These are phyloP conservation scores for Kwoniella sp. DNA, from an alignment of 768 basidiomycete genomes.

Conservation along the genomic window DNA sequence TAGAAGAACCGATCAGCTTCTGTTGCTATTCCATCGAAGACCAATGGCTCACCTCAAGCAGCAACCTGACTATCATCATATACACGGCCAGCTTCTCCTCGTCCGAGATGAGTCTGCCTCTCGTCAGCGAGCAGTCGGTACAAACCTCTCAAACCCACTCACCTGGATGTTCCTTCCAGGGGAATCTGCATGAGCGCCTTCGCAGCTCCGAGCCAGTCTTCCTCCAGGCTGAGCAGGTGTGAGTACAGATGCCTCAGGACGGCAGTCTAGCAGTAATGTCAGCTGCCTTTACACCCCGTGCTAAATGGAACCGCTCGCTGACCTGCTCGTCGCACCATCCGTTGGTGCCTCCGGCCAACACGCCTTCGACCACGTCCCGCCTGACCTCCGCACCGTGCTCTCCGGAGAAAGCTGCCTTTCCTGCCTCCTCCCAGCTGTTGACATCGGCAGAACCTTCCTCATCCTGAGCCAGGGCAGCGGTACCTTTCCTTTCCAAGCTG, in stretches of 20 bases:
- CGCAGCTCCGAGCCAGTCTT: conserved; percentile 92
- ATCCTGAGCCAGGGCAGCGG: conserved; percentile 53
- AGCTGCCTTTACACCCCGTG: neutral
- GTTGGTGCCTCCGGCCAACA: conserved; percentile 62
- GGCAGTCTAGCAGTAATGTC: conserved; percentile 61
- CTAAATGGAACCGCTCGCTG: conserved; percentile 29
- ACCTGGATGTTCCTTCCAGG: conserved; percentile 84
- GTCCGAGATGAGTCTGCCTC: conserved; percentile 65
- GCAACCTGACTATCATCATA: conserved; percentile 85
- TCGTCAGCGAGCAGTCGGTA: too few relatives aligned
- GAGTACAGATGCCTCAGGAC: conserved; percentile 82
- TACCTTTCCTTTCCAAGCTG: conserved; percentile 51
- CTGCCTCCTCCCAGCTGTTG: conserved; percentile 26
- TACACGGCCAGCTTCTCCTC: conserved; percentile 84
- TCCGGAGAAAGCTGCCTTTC: conserved; percentile 26
- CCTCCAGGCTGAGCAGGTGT: conserved; percentile 77
- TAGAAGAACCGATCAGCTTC: conserved; percentile 15
- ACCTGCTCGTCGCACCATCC: conserved; percentile 92
- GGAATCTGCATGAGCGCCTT: conserved; percentile 87
- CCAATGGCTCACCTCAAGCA: conserved; percentile 72
- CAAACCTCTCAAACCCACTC: too few relatives aligned
- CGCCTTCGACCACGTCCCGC: conserved; percentile 71
- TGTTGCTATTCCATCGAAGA: neutral
- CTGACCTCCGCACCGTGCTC: conserved; percentile 35
- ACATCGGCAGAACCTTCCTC: conserved; percentile 52